Percentiles rank a stretch among this genome's conserved stretches.
Evolutionary conservation across 345 rosid genomes (phyloP).

Genomic region (Clausena lansium): DNA sequence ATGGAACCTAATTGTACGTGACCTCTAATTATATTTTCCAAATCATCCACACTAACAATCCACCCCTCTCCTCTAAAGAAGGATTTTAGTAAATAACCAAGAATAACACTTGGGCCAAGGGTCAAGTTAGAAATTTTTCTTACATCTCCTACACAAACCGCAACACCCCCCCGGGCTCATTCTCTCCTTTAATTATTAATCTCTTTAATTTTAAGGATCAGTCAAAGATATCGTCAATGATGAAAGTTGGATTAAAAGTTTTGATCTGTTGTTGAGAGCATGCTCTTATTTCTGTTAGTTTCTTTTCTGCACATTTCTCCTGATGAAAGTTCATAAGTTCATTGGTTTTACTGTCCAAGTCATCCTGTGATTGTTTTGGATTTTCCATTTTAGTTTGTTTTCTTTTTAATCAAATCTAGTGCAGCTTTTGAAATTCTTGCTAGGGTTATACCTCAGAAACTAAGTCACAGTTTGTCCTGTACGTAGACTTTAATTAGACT

Average conservation of each 20-base stretch:
- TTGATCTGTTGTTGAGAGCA: not conserved
- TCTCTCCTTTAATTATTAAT: not conserved
- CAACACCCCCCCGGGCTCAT: no score
- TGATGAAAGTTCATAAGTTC: not conserved
- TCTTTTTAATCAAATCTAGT: not conserved
- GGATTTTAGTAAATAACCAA: no score
- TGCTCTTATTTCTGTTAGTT: not conserved
- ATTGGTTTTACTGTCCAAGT: not conserved
- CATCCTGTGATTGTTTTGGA: not conserved
- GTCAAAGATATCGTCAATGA: not conserved
- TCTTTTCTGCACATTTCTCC: not conserved
- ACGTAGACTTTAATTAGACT: constrained; percentile 1
- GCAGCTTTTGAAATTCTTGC: constrained; percentile 8
- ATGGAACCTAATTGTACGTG: no score
- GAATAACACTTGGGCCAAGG: no score
- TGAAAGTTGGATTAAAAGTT: not conserved
- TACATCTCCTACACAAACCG: no score
- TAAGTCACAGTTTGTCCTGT: not conserved
- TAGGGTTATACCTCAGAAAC: not conserved
- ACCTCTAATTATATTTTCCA: no score
- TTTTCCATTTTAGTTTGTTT: not conserved
- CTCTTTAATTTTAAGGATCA: not conserved
- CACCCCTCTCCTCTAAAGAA: no score
- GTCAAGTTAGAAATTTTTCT: no score
- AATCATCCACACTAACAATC: no score